These are phyloP conservation scores for Peronospora belbahrii DNA, from an alignment of 352 stramenopile species.

Conservation along the genomic window DNA sequence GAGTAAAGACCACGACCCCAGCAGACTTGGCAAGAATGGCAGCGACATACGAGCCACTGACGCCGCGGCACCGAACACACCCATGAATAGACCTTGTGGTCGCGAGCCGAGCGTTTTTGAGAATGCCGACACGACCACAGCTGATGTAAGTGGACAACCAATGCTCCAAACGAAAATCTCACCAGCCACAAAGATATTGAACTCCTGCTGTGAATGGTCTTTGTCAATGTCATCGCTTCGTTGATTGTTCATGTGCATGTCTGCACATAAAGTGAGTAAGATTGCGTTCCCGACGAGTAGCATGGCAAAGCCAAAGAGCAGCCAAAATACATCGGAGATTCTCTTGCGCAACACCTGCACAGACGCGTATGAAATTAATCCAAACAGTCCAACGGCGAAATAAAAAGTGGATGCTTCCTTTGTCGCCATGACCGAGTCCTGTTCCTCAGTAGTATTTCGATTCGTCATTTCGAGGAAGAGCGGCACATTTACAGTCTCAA, in stretches of 20 bases:
- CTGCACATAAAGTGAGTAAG: slow-evolving; percentile 33
- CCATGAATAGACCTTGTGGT: slow-evolving; percentile 67
- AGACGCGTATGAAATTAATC: slow-evolving; percentile 63
- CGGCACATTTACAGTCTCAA: slow-evolving; percentile 65
- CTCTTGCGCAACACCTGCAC: slow-evolving; percentile 60
- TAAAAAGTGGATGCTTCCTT: slow-evolving; percentile 60
- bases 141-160: slow-evolving; percentile 60
- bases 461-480: slow-evolving; percentile 42
- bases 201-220: slow-evolving; percentile 23
- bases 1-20: slow-evolving; percentile 34
- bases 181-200: slow-evolving; percentile 30
- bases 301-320: slow-evolving; percentile 50
- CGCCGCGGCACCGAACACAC: slow-evolving; percentile 51
- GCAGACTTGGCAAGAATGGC: slow-evolving; percentile 45
- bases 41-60: slow-evolving; percentile 69
- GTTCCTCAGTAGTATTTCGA: slow-evolving; percentile 18
- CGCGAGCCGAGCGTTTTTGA: slow-evolving; percentile 57
- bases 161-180: slow-evolving; percentile 71
- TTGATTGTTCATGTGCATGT: slow-evolving; percentile 18
- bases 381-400: slow-evolving; percentile 65
- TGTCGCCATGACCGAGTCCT: slow-evolving; percentile 19
- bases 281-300: slow-evolving; percentile 51
- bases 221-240: slow-evolving; percentile 1
- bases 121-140: slow-evolving; percentile 59
- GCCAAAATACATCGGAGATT: slow-evolving; percentile 51